Conservation (phyloP, 257 asterid genomes). For the Scutellaria baicalensis region DNA sequence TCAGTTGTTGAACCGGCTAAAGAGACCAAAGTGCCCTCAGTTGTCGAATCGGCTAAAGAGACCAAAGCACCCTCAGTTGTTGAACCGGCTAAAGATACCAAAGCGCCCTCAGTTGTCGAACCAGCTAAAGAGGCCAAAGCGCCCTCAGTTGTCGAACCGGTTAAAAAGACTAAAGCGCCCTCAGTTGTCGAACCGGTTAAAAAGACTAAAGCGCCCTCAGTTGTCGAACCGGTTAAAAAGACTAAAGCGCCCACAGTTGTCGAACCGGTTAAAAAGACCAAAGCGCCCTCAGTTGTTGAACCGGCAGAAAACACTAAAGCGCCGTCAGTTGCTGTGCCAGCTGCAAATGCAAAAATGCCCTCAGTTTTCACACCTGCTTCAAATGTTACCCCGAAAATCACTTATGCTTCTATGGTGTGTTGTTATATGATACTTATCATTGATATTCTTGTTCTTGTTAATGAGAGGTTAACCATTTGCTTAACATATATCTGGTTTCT, state of each 20-base stretch:
- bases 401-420: constrained; percentile 64
- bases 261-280: neutral
- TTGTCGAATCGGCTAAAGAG: neutral
- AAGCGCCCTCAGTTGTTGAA: neutral
- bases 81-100: neutral
- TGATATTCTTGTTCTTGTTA: constrained; percentile 1
- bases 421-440: neutral
- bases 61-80: neutral
- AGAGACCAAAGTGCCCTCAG: neutral
- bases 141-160: neutral
- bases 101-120: neutral
- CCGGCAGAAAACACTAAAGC: neutral
- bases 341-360: neutral
- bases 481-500: neutral
- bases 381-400: constrained; percentile 15
- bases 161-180: neutral
- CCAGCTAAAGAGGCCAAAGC: neutral
- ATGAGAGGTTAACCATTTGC: neutral
- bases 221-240: neutral
- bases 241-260: neutral
- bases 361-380: neutral
- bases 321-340: neutral
- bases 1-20: neutral
- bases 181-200: neutral
- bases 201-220: neutral